These are phyloP conservation scores for Eremomyces bilateralis DNA, from an alignment of 495 filamentous ascomycete species.

Conservation along the genomic window DNA sequence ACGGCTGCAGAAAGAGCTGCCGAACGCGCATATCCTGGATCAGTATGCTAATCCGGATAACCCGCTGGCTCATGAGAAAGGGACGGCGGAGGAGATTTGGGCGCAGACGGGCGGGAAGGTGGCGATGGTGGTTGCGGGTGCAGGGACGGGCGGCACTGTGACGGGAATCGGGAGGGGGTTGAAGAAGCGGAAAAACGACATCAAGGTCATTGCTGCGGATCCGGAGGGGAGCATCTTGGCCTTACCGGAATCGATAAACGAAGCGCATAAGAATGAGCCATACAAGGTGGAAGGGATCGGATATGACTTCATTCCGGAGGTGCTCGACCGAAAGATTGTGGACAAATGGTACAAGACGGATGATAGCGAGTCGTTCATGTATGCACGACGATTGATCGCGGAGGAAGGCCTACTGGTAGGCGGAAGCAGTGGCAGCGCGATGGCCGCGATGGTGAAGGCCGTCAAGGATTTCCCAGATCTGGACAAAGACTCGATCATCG, in stretches of 20 bases:
- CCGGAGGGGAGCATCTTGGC: constrained; percentile 78
- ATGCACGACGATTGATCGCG: constrained; percentile 69
- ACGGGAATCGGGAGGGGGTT: constrained; percentile 73
- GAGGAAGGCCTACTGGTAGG: constrained; percentile 92
- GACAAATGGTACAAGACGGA: constrained; percentile 97
- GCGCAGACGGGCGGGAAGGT: constrained; percentile 67
- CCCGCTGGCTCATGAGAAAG: constrained; percentile 79
- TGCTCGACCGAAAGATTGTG: constrained; percentile 62
- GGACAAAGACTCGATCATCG: constrained; percentile 58
- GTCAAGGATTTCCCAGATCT: constrained; percentile 55
- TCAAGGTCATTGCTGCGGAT: constrained; percentile 82
- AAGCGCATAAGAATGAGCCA: constrained; percentile 51
- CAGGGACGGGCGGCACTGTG: constrained; percentile 89
- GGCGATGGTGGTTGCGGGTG: constrained; percentile 72
- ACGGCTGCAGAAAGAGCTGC: constrained; percentile 81
- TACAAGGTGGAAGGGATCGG: constrained; percentile 99
- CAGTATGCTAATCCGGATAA: constrained; percentile 90
- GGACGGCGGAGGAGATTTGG: constrained; percentile 96
- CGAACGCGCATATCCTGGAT: constrained; percentile 89
- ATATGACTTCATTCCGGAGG: constrained; percentile 94
- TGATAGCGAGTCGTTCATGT: constrained; percentile 76
- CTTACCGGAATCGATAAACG: constrained; percentile 53
- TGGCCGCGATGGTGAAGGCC: constrained; percentile 63
- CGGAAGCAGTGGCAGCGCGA: constrained; percentile 81
- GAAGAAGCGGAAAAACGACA: constrained; percentile 57